phyloP scores from a whole-genome alignment of 225 moss, liverwort and hornwort species.

The Marchantia paleacea region DNA sequence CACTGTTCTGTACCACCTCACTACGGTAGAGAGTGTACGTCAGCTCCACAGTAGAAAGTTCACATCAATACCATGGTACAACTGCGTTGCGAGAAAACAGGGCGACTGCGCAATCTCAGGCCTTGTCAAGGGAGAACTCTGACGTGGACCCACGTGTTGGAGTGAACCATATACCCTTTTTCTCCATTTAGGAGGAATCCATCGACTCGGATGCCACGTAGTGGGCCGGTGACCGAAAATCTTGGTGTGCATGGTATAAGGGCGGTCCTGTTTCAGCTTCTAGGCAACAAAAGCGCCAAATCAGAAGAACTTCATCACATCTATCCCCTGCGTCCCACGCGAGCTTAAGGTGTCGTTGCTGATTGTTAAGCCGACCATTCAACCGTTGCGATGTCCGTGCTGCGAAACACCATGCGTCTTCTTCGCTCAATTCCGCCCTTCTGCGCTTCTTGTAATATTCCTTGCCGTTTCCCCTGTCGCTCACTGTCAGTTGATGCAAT shows the following conservation, averaged over 20 bases:
- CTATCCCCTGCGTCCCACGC: neutral
- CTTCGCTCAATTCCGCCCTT: neutral
- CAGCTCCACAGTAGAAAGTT: no score
- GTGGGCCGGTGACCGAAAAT: neutral
- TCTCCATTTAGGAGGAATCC: neutral
- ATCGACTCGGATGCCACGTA: conserved; percentile 1
- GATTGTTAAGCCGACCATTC: neutral
- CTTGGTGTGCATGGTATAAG: neutral
- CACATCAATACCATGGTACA: no score
- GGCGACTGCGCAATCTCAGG: no score
- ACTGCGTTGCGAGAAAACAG: no score
- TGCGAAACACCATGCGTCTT: conserved; percentile 1
- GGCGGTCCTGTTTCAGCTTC: neutral
- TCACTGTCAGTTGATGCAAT: neutral
- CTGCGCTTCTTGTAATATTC: neutral
- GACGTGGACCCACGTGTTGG: neutral
- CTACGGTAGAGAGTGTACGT: no score
- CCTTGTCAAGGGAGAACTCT: neutral
- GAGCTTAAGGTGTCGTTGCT: neutral
- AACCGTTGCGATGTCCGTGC: neutral
- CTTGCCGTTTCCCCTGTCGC: neutral
- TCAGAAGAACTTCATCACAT: neutral
- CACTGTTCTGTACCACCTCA: no score
- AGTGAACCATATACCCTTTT: neutral
- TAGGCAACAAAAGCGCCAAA: neutral